These are phyloP conservation scores for Alopecurus myosuroides DNA, from an alignment of 176 grass and related monocot species.

Conservation along the genomic window DNA sequence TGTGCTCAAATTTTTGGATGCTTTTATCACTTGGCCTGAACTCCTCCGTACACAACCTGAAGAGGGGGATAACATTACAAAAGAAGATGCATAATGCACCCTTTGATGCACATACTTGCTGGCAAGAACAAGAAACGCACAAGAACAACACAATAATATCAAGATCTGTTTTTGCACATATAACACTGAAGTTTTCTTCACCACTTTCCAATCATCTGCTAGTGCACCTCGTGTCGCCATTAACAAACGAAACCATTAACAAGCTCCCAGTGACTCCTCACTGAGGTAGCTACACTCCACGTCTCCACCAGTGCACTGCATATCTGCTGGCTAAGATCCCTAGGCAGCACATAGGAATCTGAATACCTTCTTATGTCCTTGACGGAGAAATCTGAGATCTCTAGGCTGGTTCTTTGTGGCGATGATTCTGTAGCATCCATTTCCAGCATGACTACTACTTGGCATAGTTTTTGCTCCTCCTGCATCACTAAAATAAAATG, in stretches of 20 bases:
- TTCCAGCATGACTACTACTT: not conserved
- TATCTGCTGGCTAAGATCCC: conserved; percentile 96
- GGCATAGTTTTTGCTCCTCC: conserved; percentile 1
- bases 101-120: not conserved
- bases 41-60: not conserved
- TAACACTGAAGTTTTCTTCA: too few relatives aligned
- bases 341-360: conserved; percentile 73
- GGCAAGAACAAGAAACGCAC: too few relatives aligned
- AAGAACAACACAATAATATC: not conserved
- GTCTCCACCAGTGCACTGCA: conserved; percentile 80
- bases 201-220: too few relatives aligned
- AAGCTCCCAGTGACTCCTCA: conserved; percentile 58
- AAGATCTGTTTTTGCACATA: too few relatives aligned
- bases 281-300: conserved; percentile 55
- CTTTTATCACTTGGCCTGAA: not conserved
- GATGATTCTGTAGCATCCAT: conserved; percentile 8
- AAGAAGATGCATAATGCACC: not conserved
- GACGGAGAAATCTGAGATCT: too few relatives aligned
- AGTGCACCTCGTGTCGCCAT: too few relatives aligned
- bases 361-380: too few relatives aligned
- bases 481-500: conserved; percentile 14
- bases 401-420: not conserved
- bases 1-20: not conserved
- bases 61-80: not conserved
- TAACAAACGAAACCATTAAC: not conserved